These are phyloP conservation scores for Nitzschia inconspicua DNA, from an alignment of 108 stramenopile genomes.

Conservation along the genomic window DNA sequence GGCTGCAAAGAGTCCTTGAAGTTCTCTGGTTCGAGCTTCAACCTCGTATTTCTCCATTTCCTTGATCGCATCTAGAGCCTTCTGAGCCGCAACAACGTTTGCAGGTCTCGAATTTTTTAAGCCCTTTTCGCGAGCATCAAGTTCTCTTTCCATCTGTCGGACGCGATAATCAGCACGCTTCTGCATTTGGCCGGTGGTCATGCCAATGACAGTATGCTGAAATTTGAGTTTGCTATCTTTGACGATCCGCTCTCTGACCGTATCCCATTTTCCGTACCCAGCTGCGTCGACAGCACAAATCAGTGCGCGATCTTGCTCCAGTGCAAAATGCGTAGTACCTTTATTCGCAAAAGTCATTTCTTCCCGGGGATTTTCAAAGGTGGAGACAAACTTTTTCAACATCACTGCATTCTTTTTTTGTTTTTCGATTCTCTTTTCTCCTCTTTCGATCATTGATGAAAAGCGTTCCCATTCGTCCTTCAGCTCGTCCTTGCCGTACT, in stretches of 20 bases:
- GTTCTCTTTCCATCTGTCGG: slow-evolving; percentile 87
- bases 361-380: slow-evolving; percentile 75
- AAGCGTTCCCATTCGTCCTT: slow-evolving; percentile 86
- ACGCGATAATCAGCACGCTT: slow-evolving; percentile 89
- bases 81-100: slow-evolving; percentile 70
- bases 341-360: slow-evolving; percentile 90
- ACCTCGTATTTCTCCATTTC: slow-evolving; percentile 80
- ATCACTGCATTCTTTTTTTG: slow-evolving; percentile 60
- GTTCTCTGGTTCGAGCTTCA: slow-evolving; percentile 43
- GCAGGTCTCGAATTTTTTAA: slow-evolving; percentile 58
- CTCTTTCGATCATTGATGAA: slow-evolving; percentile 68
- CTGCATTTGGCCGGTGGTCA: slow-evolving; percentile 78
- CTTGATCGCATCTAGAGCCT: slow-evolving; percentile 66
- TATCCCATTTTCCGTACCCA: slow-evolving; percentile 89
- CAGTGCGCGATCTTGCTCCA: slow-evolving; percentile 87
- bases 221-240: slow-evolving; percentile 66
- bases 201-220: slow-evolving; percentile 85
- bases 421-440: slow-evolving; percentile 83
- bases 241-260: slow-evolving; percentile 68
- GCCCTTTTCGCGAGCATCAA: slow-evolving; percentile 80
- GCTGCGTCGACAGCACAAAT: slow-evolving; percentile 79
- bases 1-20: slow-evolving; percentile 58
- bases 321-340: slow-evolving; percentile 80
- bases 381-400: slow-evolving; percentile 71
- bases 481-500: slow-evolving; percentile 69